phyloP scores from a whole-genome alignment of 176 grass and related monocot species.

The Triticum turgidum region DNA sequence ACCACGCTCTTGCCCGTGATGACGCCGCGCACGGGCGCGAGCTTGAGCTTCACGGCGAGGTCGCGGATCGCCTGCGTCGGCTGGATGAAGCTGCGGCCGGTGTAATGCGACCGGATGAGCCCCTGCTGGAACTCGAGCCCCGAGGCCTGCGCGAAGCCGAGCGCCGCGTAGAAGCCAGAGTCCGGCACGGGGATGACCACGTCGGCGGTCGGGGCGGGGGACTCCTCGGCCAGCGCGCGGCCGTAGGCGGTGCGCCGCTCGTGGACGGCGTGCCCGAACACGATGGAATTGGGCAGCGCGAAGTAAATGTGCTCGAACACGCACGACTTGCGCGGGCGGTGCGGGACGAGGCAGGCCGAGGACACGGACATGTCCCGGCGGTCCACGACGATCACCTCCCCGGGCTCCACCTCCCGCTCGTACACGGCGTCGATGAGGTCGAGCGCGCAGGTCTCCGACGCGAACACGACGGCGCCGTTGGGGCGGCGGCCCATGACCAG shows the following conservation, averaged over 20 bases:
- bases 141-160: conserved; percentile 66
- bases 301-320: conserved; percentile 99
- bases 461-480: conserved; percentile 81
- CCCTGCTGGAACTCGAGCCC: conserved; percentile 91
- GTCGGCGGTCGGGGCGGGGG: conserved; percentile 68
- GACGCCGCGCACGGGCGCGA: conserved; percentile 68
- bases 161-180: conserved; percentile 87
- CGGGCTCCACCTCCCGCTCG: conserved; percentile 75
- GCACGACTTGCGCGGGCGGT: conserved; percentile 71
- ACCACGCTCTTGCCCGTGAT: conserved; percentile 86
- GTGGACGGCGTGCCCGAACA: conserved; percentile 76
- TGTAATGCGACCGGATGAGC: conserved; percentile 88
- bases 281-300: conserved; percentile 71
- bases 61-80: conserved; percentile 77
- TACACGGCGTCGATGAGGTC: conserved; percentile 86
- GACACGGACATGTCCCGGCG: conserved; percentile 64
- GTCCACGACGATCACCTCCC: conserved; percentile 85
- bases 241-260: conserved; percentile 74
- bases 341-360: conserved; percentile 66
- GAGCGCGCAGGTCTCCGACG: conserved; percentile 91
- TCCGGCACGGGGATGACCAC: conserved; percentile 95
- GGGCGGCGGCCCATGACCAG: conserved; percentile 79
- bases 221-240: conserved; percentile 79
- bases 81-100: conserved; percentile 91
- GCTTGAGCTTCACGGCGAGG: conserved; percentile 93